Evolutionary conservation across 2,329 filamentous ascomycete species (phyloP).

Genomic region (Phialophora tarda): DNA sequence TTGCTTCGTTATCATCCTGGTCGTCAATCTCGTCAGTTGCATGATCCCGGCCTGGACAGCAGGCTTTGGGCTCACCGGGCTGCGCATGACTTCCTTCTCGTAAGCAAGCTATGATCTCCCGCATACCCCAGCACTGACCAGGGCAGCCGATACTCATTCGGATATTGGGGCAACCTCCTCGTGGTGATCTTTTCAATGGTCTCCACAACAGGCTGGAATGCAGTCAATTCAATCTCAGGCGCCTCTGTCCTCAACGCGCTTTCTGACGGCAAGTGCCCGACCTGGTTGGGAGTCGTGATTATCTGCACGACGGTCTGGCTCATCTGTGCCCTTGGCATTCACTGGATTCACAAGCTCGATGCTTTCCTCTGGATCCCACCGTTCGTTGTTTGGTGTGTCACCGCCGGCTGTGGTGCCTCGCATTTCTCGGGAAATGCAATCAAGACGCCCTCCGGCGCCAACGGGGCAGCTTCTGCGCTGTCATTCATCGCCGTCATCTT

Average conservation of each 20-base stretch:
- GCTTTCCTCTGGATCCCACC: constrained; percentile 48
- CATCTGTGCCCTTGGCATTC: constrained; percentile 47
- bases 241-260: constrained; percentile 46
- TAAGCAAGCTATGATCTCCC: background rate
- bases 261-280: constrained; percentile 46
- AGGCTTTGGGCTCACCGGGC: constrained; percentile 45
- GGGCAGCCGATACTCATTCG: constrained; percentile 47
- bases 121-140: background rate
- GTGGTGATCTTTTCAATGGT: constrained; percentile 49
- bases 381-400: constrained; percentile 48
- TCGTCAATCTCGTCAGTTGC: constrained; percentile 45
- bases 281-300: constrained; percentile 48
- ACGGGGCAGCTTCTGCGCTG: constrained; percentile 45
- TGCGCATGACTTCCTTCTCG: constrained; percentile 47
- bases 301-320: constrained; percentile 48
- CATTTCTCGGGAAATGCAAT: constrained; percentile 43
- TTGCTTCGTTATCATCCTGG: constrained; percentile 46
- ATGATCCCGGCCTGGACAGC: constrained; percentile 40
- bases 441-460: constrained; percentile 39
- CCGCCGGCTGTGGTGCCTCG: constrained; percentile 46
- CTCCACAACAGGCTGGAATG: constrained; percentile 49
- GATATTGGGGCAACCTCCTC: constrained; percentile 48
- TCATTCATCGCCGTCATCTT: constrained; percentile 48
- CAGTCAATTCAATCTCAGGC: constrained; percentile 49
- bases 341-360: constrained; percentile 48